Evolutionary conservation across 257 asterid genomes (phyloP), one percentile per base, ranked within the genome.

Genomic region (Solanum corneliomulleri): DNA sequence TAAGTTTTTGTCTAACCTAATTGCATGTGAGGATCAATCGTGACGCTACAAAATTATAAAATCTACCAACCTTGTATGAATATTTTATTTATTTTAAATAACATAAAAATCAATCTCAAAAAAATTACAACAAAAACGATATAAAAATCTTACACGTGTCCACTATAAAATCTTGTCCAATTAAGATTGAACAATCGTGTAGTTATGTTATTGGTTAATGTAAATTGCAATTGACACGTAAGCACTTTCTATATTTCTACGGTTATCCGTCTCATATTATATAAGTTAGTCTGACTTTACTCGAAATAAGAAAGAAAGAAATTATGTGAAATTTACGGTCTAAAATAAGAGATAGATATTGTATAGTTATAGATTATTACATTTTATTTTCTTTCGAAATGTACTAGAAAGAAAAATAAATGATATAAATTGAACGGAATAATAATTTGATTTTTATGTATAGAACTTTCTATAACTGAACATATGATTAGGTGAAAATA

Each of bases 311-410:
- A 52, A 49, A 49, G 3, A 49, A 49, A 15, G 1, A 49, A 15
- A 0, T 2, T 1, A 15, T 49, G 6, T 2, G 23, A 15, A 16
- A 16, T 16, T 52, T 52, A 2, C 2, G 60, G 2, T 52, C 0
- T 15, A 49, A 49, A 49, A 49, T 1, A 15, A 1, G 21, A 6
- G 3, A 6, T 52, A 16, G 0, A 6, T 52, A 52, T 52, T 52
- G 2, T 6, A 16, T 52, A 1, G 2, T 52, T 52, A 52, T 52
- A 16, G 18, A 16, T 52, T 0, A 52, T 49, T 49, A 42, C 44
- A 41, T 41, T 7, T 41, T 49, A 2, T 49, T 15, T 15, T 0
- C 1, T 49, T 49, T 15, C 3, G 23, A 1, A 0, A 5, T 1
- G 20, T 0, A 15, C 3, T 0, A 0, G 16, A 49, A 49, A 5